Evolutionary conservation across 2,329 filamentous ascomycete genomes (phyloP), one percentile per base, ranked within the genome.

Genomic region (Colletotrichum aenigma): DNA sequence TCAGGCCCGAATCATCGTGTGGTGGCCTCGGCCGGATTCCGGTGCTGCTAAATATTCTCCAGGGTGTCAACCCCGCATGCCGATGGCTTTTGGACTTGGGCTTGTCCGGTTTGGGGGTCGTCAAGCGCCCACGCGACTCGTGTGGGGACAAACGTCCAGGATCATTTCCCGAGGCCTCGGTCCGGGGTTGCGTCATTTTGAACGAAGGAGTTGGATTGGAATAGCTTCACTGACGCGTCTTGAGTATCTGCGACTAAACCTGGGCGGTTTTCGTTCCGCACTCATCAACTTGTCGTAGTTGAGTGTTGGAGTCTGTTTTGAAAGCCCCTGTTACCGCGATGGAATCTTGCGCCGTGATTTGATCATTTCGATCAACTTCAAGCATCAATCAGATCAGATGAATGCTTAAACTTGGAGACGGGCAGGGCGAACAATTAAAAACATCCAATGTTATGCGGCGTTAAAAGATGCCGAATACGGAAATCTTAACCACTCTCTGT

Each of bases 1-100:
- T 30, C 28, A 70, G 67, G 18, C 58, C 66, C 30, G 52, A 56
- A 67, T 30, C n/a, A n/a, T 62, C 55, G 55, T 21, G 62, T 7
- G 24, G 34, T 66, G 15, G 48, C 24, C 66, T 71, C 72, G 67
- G 72, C 52, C 28, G 34, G 67, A 66, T 71, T 75, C 67, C 72
- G 72, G 61, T 43, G 52, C 61, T 73, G 43, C 61, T 75, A 18
- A 66, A 38, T 66, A 61, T 66, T 71, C 52, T 24, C 21, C 67
- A 66, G 67, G 24, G 52, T 38, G 43, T 36, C 15, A 62, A 75
- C 72, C 72, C 72, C 68, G 72, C 72, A 72, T 36, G 21, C 26
- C 24, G 68, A 28, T 28, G 36, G 15, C 38, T 62, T 28, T 43
- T 43, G 61, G 48, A 15, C 21, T n/a, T 18, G 43, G 28, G 48